Conservation (phyloP, 352 stramenopile species). For the Pythium dissotocum region DNA sequence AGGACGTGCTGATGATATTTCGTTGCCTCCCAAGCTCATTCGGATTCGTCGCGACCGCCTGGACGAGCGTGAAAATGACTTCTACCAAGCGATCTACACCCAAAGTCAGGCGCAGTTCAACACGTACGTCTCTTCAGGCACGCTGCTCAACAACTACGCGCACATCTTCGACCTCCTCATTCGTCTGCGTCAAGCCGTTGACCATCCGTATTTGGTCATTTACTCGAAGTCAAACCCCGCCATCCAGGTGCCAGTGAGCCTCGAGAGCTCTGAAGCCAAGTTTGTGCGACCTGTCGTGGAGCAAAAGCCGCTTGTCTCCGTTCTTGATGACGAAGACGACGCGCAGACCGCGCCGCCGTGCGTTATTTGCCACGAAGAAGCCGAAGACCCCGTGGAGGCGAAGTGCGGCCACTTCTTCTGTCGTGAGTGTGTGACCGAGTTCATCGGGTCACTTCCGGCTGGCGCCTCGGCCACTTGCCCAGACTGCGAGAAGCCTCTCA, state of each 20-base stretch:
- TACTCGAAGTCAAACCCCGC: slow-evolving; percentile 88
- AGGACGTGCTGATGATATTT: slow-evolving; percentile 95
- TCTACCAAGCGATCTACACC: slow-evolving; percentile 99
- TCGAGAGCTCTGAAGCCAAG: slow-evolving; percentile 5
- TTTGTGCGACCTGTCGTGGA: slow-evolving; percentile 48
- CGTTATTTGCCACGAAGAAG: slow-evolving; percentile 92
- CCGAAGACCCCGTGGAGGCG: slow-evolving; percentile 87
- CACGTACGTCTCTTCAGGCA: slow-evolving; percentile 97
- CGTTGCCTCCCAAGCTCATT: slow-evolving; percentile 86
- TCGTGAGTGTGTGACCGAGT: slow-evolving; percentile 80
- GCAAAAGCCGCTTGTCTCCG: slow-evolving; percentile 57
- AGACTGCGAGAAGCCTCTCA: slow-evolving; percentile 81
- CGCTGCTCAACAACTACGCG: slow-evolving; percentile 99
- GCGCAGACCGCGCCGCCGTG: slow-evolving; percentile 44
- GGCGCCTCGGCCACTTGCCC: slow-evolving; percentile 69
- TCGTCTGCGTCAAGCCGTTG: slow-evolving; percentile 96
- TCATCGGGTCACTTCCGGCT: slow-evolving; percentile 68
- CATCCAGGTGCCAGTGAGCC: slow-evolving; percentile 51
- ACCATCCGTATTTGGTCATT: slow-evolving; percentile 98
- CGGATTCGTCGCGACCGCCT: slow-evolving; percentile 82
- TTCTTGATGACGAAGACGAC: slow-evolving; percentile 27
- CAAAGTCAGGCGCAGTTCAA: slow-evolving; percentile 98
- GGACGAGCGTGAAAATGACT: slow-evolving; percentile 95
- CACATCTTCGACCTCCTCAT: slow-evolving; percentile 99
- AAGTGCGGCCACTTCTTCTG: slow-evolving; percentile 94